A percentile compares a stretch with the other conserved stretches of the same genome.
Evolutionary conservation across 2,329 filamentous ascomycete species (phyloP).

Genomic region (Alternaria conjuncta): DNA sequence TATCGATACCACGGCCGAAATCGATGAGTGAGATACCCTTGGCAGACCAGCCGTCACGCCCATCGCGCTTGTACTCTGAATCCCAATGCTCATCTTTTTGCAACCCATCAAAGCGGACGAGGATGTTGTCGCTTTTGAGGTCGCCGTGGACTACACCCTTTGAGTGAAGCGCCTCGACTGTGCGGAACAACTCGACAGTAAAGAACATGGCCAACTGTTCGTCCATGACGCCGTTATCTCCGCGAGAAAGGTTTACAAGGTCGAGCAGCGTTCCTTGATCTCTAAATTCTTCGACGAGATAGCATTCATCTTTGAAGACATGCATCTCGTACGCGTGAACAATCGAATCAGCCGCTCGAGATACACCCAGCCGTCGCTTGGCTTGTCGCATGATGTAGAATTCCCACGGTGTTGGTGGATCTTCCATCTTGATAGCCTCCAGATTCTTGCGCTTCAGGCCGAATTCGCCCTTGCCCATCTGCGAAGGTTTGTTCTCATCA

Average conservation of each 20-base stretch:
- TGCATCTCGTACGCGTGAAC: slow-evolving; percentile 89
- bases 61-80: slow-evolving; percentile 73
- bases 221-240: slow-evolving; percentile 80
- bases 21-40: slow-evolving; percentile 90
- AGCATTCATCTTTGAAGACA: slow-evolving; percentile 87
- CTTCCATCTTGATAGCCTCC: slow-evolving; percentile 94
- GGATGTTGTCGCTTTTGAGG: slow-evolving; percentile 93
- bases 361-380: slow-evolving; percentile 75
- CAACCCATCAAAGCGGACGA: slow-evolving; percentile 76
- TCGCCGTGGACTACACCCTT: slow-evolving; percentile 88
- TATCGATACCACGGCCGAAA: slow-evolving; percentile 93
- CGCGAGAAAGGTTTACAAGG: slow-evolving; percentile 83
- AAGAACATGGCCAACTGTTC: slow-evolving; percentile 96
- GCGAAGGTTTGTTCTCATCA: slow-evolving; percentile 52
- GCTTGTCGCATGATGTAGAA: slow-evolving; percentile 93
- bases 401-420: slow-evolving; percentile 88
- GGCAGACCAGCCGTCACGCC: slow-evolving; percentile 76
- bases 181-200: slow-evolving; percentile 86
- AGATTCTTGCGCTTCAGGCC: slow-evolving; percentile 65
- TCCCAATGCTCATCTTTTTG: slow-evolving; percentile 57
- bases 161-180: slow-evolving; percentile 82
- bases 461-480: slow-evolving; percentile 69
- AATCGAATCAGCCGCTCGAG: slow-evolving; percentile 76
- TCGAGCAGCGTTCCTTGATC: slow-evolving; percentile 94
- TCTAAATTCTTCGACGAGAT: slow-evolving; percentile 85